Conservation (phyloP, 371 early-diverging fungal species). For the Apophysomyces sp. region DNA sequence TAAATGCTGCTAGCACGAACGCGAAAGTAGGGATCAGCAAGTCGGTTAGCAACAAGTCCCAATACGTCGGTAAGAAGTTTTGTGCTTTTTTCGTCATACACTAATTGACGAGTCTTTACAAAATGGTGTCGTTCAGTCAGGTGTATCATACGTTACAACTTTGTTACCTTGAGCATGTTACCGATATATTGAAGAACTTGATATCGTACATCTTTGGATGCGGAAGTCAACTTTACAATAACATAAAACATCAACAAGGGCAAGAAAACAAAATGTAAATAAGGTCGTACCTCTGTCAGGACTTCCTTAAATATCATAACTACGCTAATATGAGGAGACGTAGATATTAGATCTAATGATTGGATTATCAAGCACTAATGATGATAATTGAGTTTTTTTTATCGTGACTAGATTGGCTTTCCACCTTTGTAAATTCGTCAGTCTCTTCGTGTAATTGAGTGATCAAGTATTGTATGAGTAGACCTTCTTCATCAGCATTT, state of each 20-base stretch:
- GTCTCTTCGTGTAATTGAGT: neutral
- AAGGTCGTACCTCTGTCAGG: slow-evolving; percentile 14
- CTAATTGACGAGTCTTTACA: slow-evolving; percentile 24
- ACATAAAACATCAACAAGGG: neutral
- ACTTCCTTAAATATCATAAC: neutral
- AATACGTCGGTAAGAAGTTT: slow-evolving; percentile 25
- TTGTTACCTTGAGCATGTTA: slow-evolving; percentile 40
- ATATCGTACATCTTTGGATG: slow-evolving; percentile 48
- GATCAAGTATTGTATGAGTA: neutral
- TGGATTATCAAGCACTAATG: neutral
- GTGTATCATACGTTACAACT: neutral
- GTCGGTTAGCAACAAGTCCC: slow-evolving; percentile 28
- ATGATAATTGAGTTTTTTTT: neutral
- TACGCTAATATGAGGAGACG: neutral
- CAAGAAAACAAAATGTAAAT: neutral
- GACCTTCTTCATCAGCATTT: neutral
- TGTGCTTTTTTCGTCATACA: slow-evolving; percentile 15
- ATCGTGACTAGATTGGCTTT: neutral
- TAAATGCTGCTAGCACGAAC: slow-evolving; percentile 50
- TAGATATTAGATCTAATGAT: neutral
- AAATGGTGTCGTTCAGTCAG: neutral
- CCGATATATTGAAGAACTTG: slow-evolving; percentile 45
- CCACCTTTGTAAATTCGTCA: neutral
- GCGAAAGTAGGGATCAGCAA: slow-evolving; percentile 52
- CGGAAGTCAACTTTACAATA: slow-evolving; percentile 29